These are phyloP conservation scores for Solanum medicagineum DNA, from an alignment of 257 asterid genomes.

Conservation along the genomic window DNA sequence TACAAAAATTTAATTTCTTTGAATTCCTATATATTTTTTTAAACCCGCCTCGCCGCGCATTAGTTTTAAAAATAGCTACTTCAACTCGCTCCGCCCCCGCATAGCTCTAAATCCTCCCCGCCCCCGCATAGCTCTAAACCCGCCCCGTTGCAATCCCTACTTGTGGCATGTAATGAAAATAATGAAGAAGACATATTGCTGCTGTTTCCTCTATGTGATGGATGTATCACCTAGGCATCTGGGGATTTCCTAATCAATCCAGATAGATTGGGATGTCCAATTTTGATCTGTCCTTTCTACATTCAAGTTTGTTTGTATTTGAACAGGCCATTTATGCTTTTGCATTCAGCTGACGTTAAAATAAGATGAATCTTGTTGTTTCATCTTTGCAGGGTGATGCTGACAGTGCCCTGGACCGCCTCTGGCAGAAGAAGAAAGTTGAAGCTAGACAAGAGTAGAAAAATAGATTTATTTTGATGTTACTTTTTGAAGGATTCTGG, in stretches of 20 bases:
- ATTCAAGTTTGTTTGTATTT: background rate
- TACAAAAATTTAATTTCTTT: no score
- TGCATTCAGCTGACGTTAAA: background rate
- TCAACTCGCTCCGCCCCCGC: no score
- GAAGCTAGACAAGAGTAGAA: slow-evolving; percentile 15
- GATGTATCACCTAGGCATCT: background rate
- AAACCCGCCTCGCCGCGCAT: no score
- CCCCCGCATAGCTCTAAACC: no score
- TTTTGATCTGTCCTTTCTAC: background rate
- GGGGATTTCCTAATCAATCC: background rate
- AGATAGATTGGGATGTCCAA: background rate
- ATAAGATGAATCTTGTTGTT: background rate
- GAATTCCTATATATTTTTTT: no score
- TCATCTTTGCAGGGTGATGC: slow-evolving; percentile 15
- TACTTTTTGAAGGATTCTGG: background rate
- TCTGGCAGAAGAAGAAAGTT: slow-evolving; percentile 19
- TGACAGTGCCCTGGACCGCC: slow-evolving; percentile 16
- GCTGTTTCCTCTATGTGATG: background rate
- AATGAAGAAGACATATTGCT: background rate
- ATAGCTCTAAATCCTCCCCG: no score
- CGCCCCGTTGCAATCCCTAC: no score
- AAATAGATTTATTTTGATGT: background rate
- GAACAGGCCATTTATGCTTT: background rate
- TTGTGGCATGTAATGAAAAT: background rate
- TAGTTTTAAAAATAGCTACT: no score